These are phyloP conservation scores for Flaveria sonorensis DNA, from an alignment of 129 eudicot genomes.

Conservation along the genomic window DNA sequence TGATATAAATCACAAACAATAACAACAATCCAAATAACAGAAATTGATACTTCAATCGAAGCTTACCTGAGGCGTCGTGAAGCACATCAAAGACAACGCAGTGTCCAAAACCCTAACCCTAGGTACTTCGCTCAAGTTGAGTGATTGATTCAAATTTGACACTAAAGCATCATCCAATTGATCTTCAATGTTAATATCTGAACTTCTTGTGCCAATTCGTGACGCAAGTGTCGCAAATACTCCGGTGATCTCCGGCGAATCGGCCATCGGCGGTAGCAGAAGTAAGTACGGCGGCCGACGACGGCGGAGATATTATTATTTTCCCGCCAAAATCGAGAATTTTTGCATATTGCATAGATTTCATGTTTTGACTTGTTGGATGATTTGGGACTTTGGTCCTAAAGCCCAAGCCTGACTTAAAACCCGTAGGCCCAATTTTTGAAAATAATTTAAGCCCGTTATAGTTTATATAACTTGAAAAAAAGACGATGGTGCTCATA, in stretches of 20 bases:
- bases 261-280: slow-evolving; percentile 45
- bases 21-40: not conserved
- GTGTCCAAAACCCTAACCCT: slow-evolving; percentile 74
- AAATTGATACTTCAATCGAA: no score
- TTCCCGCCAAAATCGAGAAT: slow-evolving; percentile 34
- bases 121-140: slow-evolving; percentile 53
- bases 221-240: slow-evolving; percentile 60
- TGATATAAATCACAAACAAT: not conserved
- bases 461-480: no score
- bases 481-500: no score
- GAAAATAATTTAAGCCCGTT: no score
- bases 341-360: not conserved
- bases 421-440: not conserved
- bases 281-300: not conserved
- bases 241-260: slow-evolving; percentile 40
- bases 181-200: slow-evolving; percentile 26
- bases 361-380: no score
- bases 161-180: slow-evolving; percentile 36
- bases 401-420: not conserved
- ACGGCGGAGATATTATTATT: not conserved
- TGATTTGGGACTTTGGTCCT: not conserved
- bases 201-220: slow-evolving; percentile 26
- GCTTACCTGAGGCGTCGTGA: slow-evolving; percentile 63
- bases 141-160: slow-evolving; percentile 48
- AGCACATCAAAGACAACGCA: slow-evolving; percentile 74